Evolutionary conservation across 805 yeast genomes (phyloP).

Genomic region (Candida hungchunana): DNA sequence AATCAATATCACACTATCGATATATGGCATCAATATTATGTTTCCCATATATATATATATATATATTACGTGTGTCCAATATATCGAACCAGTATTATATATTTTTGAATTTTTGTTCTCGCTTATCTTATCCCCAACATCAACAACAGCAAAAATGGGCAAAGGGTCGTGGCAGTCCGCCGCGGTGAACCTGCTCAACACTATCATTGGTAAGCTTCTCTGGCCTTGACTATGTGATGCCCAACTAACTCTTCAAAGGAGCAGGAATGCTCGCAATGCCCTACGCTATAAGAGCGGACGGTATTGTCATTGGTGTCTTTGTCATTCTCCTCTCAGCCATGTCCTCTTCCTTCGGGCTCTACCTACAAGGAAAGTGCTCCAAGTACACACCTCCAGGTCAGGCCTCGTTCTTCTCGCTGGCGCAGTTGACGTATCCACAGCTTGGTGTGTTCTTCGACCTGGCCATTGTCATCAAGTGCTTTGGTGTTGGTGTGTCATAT

Average conservation of each 20-base stretch:
- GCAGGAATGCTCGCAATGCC: slow-evolving; percentile 76
- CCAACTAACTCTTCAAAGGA: slow-evolving; percentile 28
- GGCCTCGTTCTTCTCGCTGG: slow-evolving; percentile 61
- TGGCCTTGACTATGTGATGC: no score
- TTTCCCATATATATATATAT: no score
- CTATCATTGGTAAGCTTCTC: slow-evolving; percentile 37
- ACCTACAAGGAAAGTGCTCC: slow-evolving; percentile 56
- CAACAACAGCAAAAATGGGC: slow-evolving; percentile 7
- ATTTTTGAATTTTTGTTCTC: no score
- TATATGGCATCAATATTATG: no score
- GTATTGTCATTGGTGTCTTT: slow-evolving; percentile 52
- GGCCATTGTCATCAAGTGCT: slow-evolving; percentile 68
- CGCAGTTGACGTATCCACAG: slow-evolving; percentile 58
- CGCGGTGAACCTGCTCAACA: slow-evolving; percentile 48
- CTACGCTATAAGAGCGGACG: slow-evolving; percentile 63
- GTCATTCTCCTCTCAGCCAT: slow-evolving; percentile 60
- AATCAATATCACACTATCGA: no score
- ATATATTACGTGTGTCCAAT: no score
- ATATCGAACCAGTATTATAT: no score
- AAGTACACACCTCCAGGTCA: slow-evolving; percentile 48
- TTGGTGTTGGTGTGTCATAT: slow-evolving; percentile 67
- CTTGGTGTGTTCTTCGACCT: slow-evolving; percentile 58
- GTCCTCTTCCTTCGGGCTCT: slow-evolving; percentile 65
- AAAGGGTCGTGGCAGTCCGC: slow-evolving; percentile 44
- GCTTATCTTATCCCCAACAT: no score